Base-by-base conservation (phyloP, 1,284 basidiomycete genomes). In the Ganoderma sinense region DNA sequence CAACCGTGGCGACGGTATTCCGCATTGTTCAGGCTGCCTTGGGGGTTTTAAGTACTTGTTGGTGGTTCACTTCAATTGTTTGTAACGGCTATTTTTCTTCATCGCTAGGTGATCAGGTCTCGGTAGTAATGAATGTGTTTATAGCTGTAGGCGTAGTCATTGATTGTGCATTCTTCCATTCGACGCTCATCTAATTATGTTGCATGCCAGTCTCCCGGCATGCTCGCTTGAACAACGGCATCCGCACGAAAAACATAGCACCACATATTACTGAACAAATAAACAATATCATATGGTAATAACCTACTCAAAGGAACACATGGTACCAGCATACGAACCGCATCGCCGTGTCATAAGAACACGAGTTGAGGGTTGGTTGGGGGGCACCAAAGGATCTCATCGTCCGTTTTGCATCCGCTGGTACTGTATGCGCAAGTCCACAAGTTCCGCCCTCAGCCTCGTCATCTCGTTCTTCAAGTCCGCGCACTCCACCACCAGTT, bases 391-490 rank as follows among this genome's bases (percentile, higher is more conserved):
- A 11, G n/a, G 23, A 0, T 18, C 31, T 56, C 31, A 56, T 1
- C 20, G 16, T 16, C 7, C n/a, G 6, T 60, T 36, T 36, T 60
- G 58, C 58, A 60, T 41, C 4, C 59, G n/a, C 40, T 43, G 59
- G 23, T 41, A 41, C 40, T 61, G 59, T 14, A 41, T n/a, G 3
- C 26, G 59, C 40, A 61, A 40, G 39, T 61, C 59, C 4, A 61
- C 59, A n/a, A 61, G 6, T 41, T 61, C 59, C 16, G 59, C 23
- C 23, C 36, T 40, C 23, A 61, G 23, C 59, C 39, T 39, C 39
- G 26, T 61, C 39, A 61, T 20, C 59, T 61, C 59, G 39, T 61
- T 61, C 40, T 61, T 61, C 36, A 61, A 23, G n/a, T 61, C 59
- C 2, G 40, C 59, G 39, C 40, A 41, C 26, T 61, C 39, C 40